These are phyloP conservation scores for Anacardium occidentale DNA, from an alignment of 345 rosid genomes.

Conservation along the genomic window DNA sequence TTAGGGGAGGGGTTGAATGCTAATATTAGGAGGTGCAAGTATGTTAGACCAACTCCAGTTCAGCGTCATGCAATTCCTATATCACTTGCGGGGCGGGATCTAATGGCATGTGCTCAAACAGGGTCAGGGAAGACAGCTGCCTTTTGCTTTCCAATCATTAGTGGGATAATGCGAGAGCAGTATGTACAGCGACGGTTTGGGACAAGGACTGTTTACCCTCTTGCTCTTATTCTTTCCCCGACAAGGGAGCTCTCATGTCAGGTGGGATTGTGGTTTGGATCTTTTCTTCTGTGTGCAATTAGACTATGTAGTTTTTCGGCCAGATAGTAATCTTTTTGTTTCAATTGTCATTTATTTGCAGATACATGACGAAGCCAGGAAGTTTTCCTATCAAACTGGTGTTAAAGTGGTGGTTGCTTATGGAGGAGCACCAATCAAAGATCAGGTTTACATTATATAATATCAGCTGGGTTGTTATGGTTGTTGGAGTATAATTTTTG, in stretches of 20 bases:
- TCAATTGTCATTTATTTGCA: constrained; percentile 29
- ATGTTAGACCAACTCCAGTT: constrained; percentile 60
- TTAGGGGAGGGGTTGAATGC: constrained; percentile 49
- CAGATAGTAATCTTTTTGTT: background rate
- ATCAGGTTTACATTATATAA: constrained; percentile 52
- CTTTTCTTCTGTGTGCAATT: constrained; percentile 8
- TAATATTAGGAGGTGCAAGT: constrained; percentile 59
- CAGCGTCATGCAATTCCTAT: constrained; percentile 62
- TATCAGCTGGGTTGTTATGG: background rate
- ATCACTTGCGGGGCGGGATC: constrained; percentile 45
- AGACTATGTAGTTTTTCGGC: background rate
- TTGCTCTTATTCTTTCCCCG: constrained; percentile 94
- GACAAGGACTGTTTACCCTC: constrained; percentile 67
- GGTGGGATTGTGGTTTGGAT: constrained; percentile 39
- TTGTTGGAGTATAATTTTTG: constrained; percentile 9
- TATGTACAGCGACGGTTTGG: constrained; percentile 45
- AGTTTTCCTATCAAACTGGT: constrained; percentile 95
- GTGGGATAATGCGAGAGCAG: constrained; percentile 54
- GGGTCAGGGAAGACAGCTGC: constrained; percentile 70
- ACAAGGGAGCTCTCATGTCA: constrained; percentile 94
- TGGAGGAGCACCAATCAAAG: constrained; percentile 94
- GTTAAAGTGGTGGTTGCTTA: constrained; percentile 95
- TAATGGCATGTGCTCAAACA: constrained; percentile 72
- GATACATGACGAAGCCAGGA: constrained; percentile 97
- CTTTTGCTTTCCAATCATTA: constrained; percentile 59